A percentile compares a stretch with the other conserved stretches of the same genome.
These are phyloP conservation scores for Pseudogymnoascus sp. DNA, from an alignment of 2,329 filamentous ascomycete genomes.

Conservation along the genomic window DNA sequence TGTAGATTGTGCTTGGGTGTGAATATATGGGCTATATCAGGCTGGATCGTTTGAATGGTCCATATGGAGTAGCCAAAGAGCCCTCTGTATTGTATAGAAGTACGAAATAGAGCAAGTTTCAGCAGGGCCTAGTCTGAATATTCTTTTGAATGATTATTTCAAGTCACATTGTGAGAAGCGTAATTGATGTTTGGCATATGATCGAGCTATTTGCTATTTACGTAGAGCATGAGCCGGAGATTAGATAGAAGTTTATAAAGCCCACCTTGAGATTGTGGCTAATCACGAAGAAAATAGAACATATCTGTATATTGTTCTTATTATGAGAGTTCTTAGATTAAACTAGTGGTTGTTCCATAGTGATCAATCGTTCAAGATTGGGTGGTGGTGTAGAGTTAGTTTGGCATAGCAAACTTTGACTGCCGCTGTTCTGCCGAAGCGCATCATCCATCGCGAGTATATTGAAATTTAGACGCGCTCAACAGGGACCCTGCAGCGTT, in stretches of 20 bases:
- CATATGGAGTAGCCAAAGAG: not conserved
- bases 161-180: not conserved
- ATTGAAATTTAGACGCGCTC: conserved; percentile 10
- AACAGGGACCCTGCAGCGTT: not conserved
- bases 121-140: not conserved
- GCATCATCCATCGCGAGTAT: not conserved
- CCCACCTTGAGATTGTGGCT: not conserved
- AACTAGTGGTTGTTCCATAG: not conserved
- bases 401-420: not conserved
- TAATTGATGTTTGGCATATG: not conserved
- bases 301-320: not conserved
- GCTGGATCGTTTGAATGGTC: not conserved
- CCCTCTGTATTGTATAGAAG: conserved; percentile 11
- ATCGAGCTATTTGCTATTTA: not conserved
- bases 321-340: not conserved
- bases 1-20: not conserved
- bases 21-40: not conserved
- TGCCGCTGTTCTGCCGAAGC: conserved; percentile 1
- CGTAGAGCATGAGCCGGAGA: not conserved
- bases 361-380: not conserved
- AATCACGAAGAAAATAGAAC: not conserved
- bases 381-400: not conserved
- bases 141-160: not conserved
- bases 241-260: not conserved
- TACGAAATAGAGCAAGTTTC: conserved; percentile 6